These are phyloP conservation scores for Neocallimastix lanati DNA, from an alignment of 192 early-diverging fungal species.

Conservation along the genomic window DNA sequence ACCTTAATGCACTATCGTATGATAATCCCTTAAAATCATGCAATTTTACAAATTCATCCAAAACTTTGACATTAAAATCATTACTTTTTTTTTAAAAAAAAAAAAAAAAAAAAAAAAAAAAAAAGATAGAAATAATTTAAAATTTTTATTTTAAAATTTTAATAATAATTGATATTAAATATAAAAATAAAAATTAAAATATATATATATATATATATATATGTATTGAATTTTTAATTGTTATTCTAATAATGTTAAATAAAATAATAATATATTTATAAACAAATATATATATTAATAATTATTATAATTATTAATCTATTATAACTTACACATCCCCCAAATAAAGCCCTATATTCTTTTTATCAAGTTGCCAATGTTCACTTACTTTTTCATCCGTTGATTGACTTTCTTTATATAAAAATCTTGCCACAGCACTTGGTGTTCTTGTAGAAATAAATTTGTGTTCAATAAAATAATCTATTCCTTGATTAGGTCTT, in stretches of 20 bases:
- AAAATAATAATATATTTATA: too few species aligned
- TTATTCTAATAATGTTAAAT: too few species aligned
- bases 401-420: not conserved
- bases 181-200: too few species aligned
- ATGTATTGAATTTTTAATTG: too few species aligned
- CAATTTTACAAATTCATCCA: not conserved
- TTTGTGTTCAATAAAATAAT: not conserved
- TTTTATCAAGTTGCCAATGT: not conserved
- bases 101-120: too few species aligned
- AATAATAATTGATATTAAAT: too few species aligned
- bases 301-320: too few species aligned
- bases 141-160: too few species aligned
- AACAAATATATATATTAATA: too few species aligned
- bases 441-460: not conserved
- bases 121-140: too few species aligned
- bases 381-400: not conserved
- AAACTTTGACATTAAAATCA: not conserved
- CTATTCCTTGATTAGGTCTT: not conserved
- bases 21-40: not conserved
- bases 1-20: not conserved
- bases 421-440: not conserved
- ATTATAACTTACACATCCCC: not conserved
- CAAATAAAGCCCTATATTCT: not conserved
- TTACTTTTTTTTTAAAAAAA: not conserved
- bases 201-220: too few species aligned